Evolutionary conservation across 345 rosid genomes (phyloP), one percentile per base, ranked within the genome.

Genomic region (Rhodamnia argentea): DNA sequence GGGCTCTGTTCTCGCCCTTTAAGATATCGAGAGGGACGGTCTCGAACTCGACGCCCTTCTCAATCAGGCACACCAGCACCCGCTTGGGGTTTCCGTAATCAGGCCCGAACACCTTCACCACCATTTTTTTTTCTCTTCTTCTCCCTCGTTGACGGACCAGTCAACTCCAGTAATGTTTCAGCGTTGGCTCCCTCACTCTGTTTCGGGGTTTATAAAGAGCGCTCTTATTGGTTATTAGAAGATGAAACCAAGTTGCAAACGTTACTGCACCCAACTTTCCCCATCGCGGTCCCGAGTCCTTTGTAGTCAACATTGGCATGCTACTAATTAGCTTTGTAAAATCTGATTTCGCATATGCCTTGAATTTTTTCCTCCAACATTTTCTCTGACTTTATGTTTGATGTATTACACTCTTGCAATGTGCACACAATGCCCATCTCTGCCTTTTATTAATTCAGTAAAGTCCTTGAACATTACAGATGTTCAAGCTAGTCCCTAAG

Each of bases 41-140:
- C 56, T 94, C 94, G 82, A 93, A 93, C 22, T 93, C 82, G 3
- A 94, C 85, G 3, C 89, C 95, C 88, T 94, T 94, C 91, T 94
- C 97, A 3, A 91, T 40, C 54, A 90, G 88, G 58, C 93, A 90
- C 42, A 86, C 89, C 5, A 94, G 26, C 57, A 91, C 95, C 15
- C 96, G 82, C 91, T 93, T 93, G 0, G 95, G 93, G 18, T 88
- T 86, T 85, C 87, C 93, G 85, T 83, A 88, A 58, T 84, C 90
- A 11, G 96, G 85, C 60, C 95, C 95, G 84, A 89, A 92, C 88
- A 93, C 96, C 89, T 93, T 93, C 52, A 94, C 92, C 88, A 91
- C 96, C 96, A 93, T 94, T 82, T 37, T 37, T 87, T 20, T 37
- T 53, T 24, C 54, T 85, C 40, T 47, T 54, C 32, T 27, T 50